Conservation (phyloP, 2,329 filamentous ascomycete species). For the Colletotrichum tofieldiae region DNA sequence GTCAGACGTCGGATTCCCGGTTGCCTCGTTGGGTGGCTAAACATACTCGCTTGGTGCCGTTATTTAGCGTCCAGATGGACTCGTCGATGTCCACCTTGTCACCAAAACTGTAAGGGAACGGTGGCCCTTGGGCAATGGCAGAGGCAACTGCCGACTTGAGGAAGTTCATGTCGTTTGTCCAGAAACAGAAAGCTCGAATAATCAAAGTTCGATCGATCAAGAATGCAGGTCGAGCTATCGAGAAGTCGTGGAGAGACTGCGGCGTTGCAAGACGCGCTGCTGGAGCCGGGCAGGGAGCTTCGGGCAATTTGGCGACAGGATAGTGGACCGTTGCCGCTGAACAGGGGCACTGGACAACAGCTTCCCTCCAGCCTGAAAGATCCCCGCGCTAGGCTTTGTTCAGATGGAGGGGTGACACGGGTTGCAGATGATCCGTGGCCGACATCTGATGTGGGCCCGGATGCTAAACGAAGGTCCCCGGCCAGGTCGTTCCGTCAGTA, state of each 20-base stretch:
- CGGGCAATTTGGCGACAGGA: slow-evolving; percentile 42
- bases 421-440: slow-evolving; percentile 33
- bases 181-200: neutral
- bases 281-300: slow-evolving; percentile 28
- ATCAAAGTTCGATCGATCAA: slow-evolving; percentile 8
- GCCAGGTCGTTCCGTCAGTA: slow-evolving; percentile 22
- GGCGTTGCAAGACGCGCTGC: slow-evolving; percentile 36
- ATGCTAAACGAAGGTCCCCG: slow-evolving; percentile 11
- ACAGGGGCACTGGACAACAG: slow-evolving; percentile 24
- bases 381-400: slow-evolving; percentile 43
- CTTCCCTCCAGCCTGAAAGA: slow-evolving; percentile 18
- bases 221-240: slow-evolving; percentile 1
- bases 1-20: slow-evolving; percentile 7
- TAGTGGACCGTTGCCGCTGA: slow-evolving; percentile 26
- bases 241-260: slow-evolving; percentile 20
- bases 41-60: slow-evolving; percentile 89
- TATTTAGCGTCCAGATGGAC: slow-evolving; percentile 96
- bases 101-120: slow-evolving; percentile 93
- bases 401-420: slow-evolving; percentile 43
- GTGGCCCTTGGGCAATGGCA: slow-evolving; percentile 93
- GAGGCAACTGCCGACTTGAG: slow-evolving; percentile 98
- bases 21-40: neutral
- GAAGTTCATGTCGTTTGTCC: slow-evolving; percentile 82
- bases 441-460: slow-evolving; percentile 19
- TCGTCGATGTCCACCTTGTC: slow-evolving; percentile 93